Percentiles rank a stretch among this genome's conserved stretches.
Conservation (phyloP, 2,329 filamentous ascomycete species). For the Davidsoniella eucalypti region DNA sequence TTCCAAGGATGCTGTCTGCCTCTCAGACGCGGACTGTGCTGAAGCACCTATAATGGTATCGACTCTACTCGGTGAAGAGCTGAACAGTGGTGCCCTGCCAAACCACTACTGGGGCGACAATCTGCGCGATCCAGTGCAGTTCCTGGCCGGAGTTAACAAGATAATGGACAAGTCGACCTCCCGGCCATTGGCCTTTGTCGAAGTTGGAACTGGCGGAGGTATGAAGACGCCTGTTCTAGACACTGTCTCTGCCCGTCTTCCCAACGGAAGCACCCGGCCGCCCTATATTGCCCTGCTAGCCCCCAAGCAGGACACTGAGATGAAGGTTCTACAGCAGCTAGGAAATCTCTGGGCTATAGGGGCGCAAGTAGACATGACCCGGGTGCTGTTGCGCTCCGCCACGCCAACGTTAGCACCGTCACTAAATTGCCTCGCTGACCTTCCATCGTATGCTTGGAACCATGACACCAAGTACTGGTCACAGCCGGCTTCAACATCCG, state of each 20-base stretch:
- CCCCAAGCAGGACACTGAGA: constrained; percentile 13
- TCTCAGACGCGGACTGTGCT: background rate
- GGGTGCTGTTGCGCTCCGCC: constrained; percentile 12
- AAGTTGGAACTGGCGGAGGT: constrained; percentile 25
- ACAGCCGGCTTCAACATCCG: constrained; percentile 30
- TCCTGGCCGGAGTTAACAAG: constrained; percentile 23
- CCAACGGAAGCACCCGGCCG: background rate
- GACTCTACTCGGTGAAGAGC: constrained; percentile 21
- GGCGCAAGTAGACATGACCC: constrained; percentile 19
- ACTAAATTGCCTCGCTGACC: constrained; percentile 23
- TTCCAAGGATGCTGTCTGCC: background rate
- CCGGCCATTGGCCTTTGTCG: constrained; percentile 23
- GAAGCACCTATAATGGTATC: constrained; percentile 24
- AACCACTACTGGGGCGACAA: constrained; percentile 31
- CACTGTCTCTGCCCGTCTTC: constrained; percentile 17
- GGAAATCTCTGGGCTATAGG: constrained; percentile 25
- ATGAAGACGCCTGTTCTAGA: constrained; percentile 24
- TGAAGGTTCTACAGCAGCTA: constrained; percentile 19
- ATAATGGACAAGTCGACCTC: constrained; percentile 18
- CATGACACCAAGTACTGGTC: constrained; percentile 36
- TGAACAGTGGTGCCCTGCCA: constrained; percentile 15
- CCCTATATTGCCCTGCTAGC: constrained; percentile 10
- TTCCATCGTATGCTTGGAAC: constrained; percentile 40
- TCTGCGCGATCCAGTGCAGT: constrained; percentile 28
- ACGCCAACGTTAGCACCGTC: too few relatives aligned